A percentile compares a stretch with the other conserved stretches of the same genome.
These are phyloP conservation scores for Scheffersomyces segobiensis DNA, from an alignment of 1,139 yeast species.

Conservation along the genomic window DNA sequence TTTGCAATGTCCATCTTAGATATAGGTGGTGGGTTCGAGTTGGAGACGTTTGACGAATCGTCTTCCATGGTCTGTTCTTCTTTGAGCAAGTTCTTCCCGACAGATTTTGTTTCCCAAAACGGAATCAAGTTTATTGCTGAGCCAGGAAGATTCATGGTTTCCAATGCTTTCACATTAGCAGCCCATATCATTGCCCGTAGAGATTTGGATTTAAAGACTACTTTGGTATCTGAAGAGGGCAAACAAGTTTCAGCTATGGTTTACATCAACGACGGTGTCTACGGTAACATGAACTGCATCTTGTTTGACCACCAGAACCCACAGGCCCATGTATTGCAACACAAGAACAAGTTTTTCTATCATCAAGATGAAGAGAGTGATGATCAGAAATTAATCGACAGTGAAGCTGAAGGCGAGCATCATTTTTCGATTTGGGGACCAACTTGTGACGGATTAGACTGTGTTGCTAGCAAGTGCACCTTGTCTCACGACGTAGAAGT, in stretches of 20 bases:
- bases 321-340: conserved; percentile 61
- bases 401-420: conserved; percentile 22
- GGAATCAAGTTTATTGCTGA: conserved; percentile 76
- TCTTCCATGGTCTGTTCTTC: conserved; percentile 59
- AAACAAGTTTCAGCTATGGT: conserved; percentile 42
- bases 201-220: conserved; percentile 27
- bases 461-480: conserved; percentile 56
- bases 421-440: conserved; percentile 93
- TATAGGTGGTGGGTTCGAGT: conserved; percentile 93
- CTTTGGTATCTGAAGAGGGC: conserved; percentile 32
- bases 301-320: conserved; percentile 91
- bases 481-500: conserved; percentile 64
- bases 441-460: conserved; percentile 95
- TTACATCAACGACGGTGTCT: conserved; percentile 92
- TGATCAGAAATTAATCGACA: conserved; percentile 14
- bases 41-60: conserved; percentile 62
- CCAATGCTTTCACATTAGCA: conserved; percentile 84
- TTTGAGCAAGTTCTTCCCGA: conserved; percentile 60
- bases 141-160: conserved; percentile 90
- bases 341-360: conserved; percentile 50
- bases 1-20: conserved; percentile 57
- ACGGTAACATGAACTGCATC: conserved; percentile 93
- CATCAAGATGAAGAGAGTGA: conserved; percentile 14
- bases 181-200: conserved; percentile 85
- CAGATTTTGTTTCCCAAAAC: conserved; percentile 23